Evolutionary conservation across 768 basidiomycete genomes (phyloP).

Genomic region (Lentinula detonsa): DNA sequence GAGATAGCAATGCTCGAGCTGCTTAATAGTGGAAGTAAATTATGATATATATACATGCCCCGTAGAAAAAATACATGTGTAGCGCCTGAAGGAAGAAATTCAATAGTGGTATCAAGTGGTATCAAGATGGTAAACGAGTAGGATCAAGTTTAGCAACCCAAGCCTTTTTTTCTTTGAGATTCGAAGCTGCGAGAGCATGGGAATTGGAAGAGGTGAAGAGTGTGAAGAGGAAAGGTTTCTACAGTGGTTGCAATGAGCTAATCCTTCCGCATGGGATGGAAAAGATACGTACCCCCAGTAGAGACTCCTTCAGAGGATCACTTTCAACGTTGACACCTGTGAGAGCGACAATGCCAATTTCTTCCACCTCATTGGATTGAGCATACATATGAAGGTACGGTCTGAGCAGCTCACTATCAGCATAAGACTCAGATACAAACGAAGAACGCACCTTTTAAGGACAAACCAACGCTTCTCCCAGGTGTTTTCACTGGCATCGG

Average conservation of each 20-base stretch:
- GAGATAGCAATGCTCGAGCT: neutral
- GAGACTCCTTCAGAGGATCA: constrained; percentile 80
- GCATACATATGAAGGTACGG: constrained; percentile 88
- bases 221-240: constrained; percentile 87
- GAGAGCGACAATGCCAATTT: constrained; percentile 78
- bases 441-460: constrained; percentile 57
- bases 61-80: neutral
- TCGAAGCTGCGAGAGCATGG: constrained; percentile 81
- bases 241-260: constrained; percentile 3
- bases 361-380: constrained; percentile 80
- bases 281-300: constrained; percentile 66
- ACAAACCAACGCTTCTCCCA: constrained; percentile 91
- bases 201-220: constrained; percentile 91
- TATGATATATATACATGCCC: neutral
- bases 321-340: constrained; percentile 79
- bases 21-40: neutral
- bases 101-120: neutral
- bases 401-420: constrained; percentile 31
- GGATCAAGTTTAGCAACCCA: constrained; percentile 87
- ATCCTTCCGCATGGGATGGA: neutral
- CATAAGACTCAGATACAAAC: constrained; percentile 1
- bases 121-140: constrained; percentile 51
- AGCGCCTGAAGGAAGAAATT: neutral
- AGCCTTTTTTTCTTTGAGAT: constrained; percentile 72
- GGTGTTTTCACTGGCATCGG: constrained; percentile 68